Conservation (phyloP, 495 filamentous ascomycete genomes). For the Xylaria castorea region DNA sequence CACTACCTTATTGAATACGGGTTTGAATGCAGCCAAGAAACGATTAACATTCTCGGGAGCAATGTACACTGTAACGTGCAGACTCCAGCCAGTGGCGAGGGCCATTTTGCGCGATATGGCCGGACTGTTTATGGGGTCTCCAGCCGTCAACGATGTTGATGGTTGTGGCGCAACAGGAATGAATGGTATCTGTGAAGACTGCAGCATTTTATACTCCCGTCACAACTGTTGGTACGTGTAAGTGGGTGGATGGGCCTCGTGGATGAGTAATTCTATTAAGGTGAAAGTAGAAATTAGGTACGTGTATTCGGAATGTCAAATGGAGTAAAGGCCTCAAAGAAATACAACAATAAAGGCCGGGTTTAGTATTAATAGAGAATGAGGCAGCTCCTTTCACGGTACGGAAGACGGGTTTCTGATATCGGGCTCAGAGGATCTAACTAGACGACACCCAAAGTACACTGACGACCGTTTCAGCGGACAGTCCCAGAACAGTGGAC, state of each 20-base stretch:
- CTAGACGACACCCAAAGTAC: constrained; percentile 23
- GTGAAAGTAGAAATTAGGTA: neutral
- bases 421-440: constrained; percentile 2
- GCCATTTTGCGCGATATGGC: constrained; percentile 25
- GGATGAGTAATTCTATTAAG: constrained; percentile 5
- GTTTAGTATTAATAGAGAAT: constrained; percentile 25
- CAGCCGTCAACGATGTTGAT: constrained; percentile 13
- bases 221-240: neutral
- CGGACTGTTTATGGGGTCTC: neutral
- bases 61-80: constrained; percentile 54
- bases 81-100: constrained; percentile 32
- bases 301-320: neutral
- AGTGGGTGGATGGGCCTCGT: neutral
- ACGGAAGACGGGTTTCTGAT: constrained; percentile 5
- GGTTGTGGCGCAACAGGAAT: constrained; percentile 9
- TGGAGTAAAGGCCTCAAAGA: neutral
- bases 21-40: constrained; percentile 51
- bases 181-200: constrained; percentile 25
- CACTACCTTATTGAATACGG: constrained; percentile 50
- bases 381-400: neutral
- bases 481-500: constrained; percentile 3
- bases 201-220: constrained; percentile 20
- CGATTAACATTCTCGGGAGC: constrained; percentile 48
- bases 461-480: constrained; percentile 15
- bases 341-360: neutral